These are phyloP conservation scores for Trichoderma breve DNA, from an alignment of 2,329 filamentous ascomycete species.

Conservation along the genomic window DNA sequence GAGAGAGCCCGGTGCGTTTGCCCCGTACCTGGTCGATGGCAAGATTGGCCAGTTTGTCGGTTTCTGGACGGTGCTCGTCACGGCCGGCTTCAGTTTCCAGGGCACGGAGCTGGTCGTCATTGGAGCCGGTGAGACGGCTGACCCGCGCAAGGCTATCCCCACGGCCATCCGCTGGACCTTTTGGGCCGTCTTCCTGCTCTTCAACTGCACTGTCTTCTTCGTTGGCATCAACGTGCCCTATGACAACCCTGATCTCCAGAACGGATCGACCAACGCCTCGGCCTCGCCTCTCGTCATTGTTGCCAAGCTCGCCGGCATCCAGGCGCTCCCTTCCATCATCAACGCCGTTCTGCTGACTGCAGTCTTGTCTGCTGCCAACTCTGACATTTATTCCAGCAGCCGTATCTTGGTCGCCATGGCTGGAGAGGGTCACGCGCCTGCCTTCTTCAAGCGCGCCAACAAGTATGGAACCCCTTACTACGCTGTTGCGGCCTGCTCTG, in stretches of 20 bases:
- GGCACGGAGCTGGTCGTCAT: constrained; percentile 75
- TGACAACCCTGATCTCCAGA: constrained; percentile 53
- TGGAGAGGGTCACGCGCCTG: constrained; percentile 61
- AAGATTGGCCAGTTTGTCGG: constrained; percentile 62
- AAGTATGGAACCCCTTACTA: constrained; percentile 60
- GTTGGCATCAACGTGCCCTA: constrained; percentile 69
- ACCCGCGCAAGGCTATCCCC: constrained; percentile 71
- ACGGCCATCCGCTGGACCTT: constrained; percentile 72
- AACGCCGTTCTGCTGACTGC: constrained; percentile 77
- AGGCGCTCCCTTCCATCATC: constrained; percentile 65
- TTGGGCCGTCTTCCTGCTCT: constrained; percentile 70
- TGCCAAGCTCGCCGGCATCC: constrained; percentile 60
- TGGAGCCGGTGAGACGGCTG: constrained; percentile 72
- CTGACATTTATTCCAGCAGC: constrained; percentile 71
- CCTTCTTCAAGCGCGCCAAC: constrained; percentile 59
- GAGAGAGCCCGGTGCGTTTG: constrained; percentile 66
- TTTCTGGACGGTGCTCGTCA: constrained; percentile 67
- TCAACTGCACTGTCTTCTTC: constrained; percentile 64
- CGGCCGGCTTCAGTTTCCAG: constrained; percentile 68
- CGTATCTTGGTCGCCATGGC: constrained; percentile 67
- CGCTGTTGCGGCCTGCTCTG: constrained; percentile 53
- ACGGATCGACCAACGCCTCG: constrained; percentile 54
- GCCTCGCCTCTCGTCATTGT: constrained; percentile 65
- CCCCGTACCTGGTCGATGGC: constrained; percentile 55
- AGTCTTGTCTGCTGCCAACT: constrained; percentile 75